Base-by-base conservation (phyloP, 805 yeast species). In the Suhomyces sp. region DNA sequence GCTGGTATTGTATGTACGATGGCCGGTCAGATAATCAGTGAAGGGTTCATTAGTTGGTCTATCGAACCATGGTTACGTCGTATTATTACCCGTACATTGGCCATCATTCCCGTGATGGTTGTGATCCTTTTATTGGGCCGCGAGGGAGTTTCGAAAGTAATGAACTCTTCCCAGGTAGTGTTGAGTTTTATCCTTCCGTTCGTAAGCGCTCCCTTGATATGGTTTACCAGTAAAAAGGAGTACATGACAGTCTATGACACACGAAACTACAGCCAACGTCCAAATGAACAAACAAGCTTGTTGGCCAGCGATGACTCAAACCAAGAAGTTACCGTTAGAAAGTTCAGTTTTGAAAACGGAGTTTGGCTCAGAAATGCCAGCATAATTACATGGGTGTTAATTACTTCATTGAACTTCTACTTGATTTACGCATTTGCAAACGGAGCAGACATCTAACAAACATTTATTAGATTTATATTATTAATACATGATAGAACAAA, bases 1-100 rank as follows among this genome's bases (percentile, higher is more conserved):
- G 80, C 80, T 4, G 80, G 80, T 13, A 75, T 76, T 38, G 80
- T 76, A 10, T 76, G 80, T 58, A 76, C 80, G 4, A 76, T 76
- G 80, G 77, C 80, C 1, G 80, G 80, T 10, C 80, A 76, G 58
- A 76, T 76, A 51, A 68, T 76, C 13, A 68, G 75, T 38, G 80
- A 76, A 55, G 80, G 80, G 0, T 76, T 76, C 57, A 73, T 76
- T 47, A 73, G 74, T 55, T 76, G 80, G 80, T 59, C 76, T 1
- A 57, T 76, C 46, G 59, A 62, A 50, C 79, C 80, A 1, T 76
- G 80, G 80, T 60, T 72, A 6, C 68, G 80, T 52, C 62, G 80
- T 47, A 63, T 76, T 12, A 57, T 74, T 15, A 76, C 80, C 4
- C 63, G 80, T 54, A 63, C 70, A 1, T 55, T 76, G 50, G 80